phyloP scores from a whole-genome alignment of 1,139 yeast species.

The Pichia sp. region DNA sequence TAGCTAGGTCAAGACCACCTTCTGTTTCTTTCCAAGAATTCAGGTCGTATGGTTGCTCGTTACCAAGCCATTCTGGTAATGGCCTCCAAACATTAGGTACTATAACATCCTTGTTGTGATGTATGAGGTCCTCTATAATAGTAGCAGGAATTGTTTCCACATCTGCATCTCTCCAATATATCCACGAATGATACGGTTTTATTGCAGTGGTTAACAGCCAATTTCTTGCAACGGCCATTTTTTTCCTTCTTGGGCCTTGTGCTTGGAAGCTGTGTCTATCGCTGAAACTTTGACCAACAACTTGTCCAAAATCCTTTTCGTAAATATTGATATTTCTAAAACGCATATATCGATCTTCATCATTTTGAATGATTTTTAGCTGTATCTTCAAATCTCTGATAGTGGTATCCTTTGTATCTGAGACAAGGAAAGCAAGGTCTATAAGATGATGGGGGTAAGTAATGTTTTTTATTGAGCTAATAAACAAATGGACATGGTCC shows the following conservation, averaged over 20 bases:
- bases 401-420: constrained; percentile 52
- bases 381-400: constrained; percentile 41
- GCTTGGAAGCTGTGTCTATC: constrained; percentile 86
- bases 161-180: constrained; percentile 91
- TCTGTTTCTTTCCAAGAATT: constrained; percentile 86
- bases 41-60: constrained; percentile 79
- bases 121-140: constrained; percentile 74
- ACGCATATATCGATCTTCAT: constrained; percentile 34
- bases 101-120: constrained; percentile 66
- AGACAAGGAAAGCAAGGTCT: constrained; percentile 50
- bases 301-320: constrained; percentile 80
- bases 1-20: constrained; percentile 61
- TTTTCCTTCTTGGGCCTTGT: constrained; percentile 82
- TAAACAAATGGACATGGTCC: constrained; percentile 53
- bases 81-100: constrained; percentile 94
- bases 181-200: constrained; percentile 87
- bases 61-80: constrained; percentile 64
- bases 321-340: constrained; percentile 71
- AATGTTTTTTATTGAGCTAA: constrained; percentile 47
- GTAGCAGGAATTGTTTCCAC: constrained; percentile 77
- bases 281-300: constrained; percentile 81
- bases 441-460: constrained; percentile 51
- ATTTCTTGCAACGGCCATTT: constrained; percentile 88
- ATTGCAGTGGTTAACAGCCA: constrained; percentile 76
- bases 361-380: constrained; percentile 42